These are phyloP conservation scores for Tagetes erecta DNA, from an alignment of 129 eudicot species.

Conservation along the genomic window DNA sequence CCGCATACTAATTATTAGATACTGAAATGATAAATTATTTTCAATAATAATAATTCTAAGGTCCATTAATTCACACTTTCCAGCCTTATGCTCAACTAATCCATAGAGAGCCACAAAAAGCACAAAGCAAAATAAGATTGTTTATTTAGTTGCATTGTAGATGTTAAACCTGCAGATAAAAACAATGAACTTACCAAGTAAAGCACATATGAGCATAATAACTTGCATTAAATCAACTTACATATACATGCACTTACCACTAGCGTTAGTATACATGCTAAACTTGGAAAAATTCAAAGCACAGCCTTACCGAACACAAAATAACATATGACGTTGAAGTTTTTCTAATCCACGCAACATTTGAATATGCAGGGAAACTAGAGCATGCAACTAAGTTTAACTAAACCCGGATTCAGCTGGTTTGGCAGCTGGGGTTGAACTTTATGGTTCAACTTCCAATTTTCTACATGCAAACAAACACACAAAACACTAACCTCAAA, in stretches of 20 bases:
- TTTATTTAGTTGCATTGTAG: not conserved
- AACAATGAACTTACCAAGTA: slow-evolving; percentile 1
- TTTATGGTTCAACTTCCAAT: not conserved
- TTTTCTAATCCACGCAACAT: not conserved
- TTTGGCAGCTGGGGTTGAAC: not conserved
- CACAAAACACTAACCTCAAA: not conserved
- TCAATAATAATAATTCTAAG: not conserved
- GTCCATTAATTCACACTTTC: not conserved
- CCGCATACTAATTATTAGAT: not conserved
- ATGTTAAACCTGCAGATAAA: not conserved
- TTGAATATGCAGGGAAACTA: not conserved
- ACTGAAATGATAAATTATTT: not conserved
- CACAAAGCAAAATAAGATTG: slow-evolving; percentile 2
- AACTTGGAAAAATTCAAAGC: not conserved
- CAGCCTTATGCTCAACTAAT: not conserved
- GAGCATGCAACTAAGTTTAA: not conserved
- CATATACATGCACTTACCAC: not conserved
- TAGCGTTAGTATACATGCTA: not conserved
- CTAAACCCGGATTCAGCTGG: not conserved
- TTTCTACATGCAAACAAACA: not conserved
- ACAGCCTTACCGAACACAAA: not conserved
- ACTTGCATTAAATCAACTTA: not conserved
- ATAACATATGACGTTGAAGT: not conserved
- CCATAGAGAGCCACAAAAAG: not conserved
- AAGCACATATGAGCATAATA: not conserved